Evolutionary conservation across 139 green algal genomes (phyloP).

Genomic region (Chlamydomonas eustigma): DNA sequence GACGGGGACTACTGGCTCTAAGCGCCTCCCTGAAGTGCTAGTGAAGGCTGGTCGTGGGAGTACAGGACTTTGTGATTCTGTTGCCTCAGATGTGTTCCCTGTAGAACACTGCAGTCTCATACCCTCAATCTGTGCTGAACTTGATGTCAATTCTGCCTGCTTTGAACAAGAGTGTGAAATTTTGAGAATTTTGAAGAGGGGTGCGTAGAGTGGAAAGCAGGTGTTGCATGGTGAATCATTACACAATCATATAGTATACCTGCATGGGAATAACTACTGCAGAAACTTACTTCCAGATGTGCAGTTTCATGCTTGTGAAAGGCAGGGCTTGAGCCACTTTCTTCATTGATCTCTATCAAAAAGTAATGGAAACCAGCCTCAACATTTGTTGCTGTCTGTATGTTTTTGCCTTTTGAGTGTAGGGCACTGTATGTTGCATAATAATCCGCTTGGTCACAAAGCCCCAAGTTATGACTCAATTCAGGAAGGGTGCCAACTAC

Average conservation of each 20-base stretch:
- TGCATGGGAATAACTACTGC: not conserved
- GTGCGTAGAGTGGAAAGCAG: not conserved
- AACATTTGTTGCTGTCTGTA: constrained; percentile 7
- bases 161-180: too few species aligned
- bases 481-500: not conserved
- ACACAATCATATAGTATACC: not conserved
- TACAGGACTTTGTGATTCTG: not conserved
- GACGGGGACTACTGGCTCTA: constrained; percentile 27
- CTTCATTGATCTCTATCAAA: constrained; percentile 12
- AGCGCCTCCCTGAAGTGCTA: not conserved
- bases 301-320: not conserved
- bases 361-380: constrained; percentile 34
- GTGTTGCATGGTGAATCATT: not conserved
- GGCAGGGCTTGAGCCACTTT: not conserved
- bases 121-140: too few species aligned
- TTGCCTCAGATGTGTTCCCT: too few species aligned
- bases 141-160: too few species aligned
- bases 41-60: not conserved
- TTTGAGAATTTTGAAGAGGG: not conserved
- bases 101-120: too few species aligned
- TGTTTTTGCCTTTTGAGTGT: constrained; percentile 30
- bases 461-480: not conserved
- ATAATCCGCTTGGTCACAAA: constrained; percentile 25
- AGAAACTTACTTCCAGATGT: not conserved
- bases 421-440: constrained; percentile 31